Evolutionary conservation across 2,329 filamentous ascomycete species (phyloP).

Genomic region (Stagonosporopsis tanaceti): DNA sequence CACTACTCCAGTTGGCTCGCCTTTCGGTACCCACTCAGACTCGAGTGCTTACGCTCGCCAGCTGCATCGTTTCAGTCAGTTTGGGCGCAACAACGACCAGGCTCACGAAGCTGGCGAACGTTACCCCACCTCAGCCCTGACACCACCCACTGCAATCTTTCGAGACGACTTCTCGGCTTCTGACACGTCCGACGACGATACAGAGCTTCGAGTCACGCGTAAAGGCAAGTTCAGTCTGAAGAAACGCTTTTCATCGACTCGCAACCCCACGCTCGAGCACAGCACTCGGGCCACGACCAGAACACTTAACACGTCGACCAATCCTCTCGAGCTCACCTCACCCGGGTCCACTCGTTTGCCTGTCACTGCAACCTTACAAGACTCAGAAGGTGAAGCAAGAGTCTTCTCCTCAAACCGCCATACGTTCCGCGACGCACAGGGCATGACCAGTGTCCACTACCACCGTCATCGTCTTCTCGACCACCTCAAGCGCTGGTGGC

Average conservation of each 20-base stretch:
- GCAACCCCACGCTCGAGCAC: slow-evolving; percentile 24
- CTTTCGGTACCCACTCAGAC: background rate
- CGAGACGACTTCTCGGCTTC: slow-evolving; percentile 35
- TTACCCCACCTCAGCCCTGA: slow-evolving; percentile 58
- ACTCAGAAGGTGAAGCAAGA: slow-evolving; percentile 26
- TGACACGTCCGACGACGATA: slow-evolving; percentile 41
- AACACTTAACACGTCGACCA: slow-evolving; percentile 9
- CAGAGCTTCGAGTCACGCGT: slow-evolving; percentile 27
- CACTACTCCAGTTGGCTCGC: slow-evolving; percentile 14
- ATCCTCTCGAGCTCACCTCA: slow-evolving; percentile 24
- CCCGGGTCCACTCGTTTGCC: slow-evolving; percentile 23
- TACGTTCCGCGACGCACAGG: slow-evolving; percentile 36
- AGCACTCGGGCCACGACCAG: slow-evolving; percentile 18
- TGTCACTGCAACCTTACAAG: slow-evolving; percentile 28
- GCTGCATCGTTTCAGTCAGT: slow-evolving; percentile 31
- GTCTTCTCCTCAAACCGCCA: slow-evolving; percentile 33
- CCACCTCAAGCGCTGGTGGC: slow-evolving; percentile 33
- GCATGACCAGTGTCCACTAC: slow-evolving; percentile 33
- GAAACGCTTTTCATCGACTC: slow-evolving; percentile 34
- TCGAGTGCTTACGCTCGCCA: slow-evolving; percentile 23
- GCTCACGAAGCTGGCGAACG: slow-evolving; percentile 55
- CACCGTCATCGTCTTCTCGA: slow-evolving; percentile 32
- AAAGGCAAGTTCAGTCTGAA: slow-evolving; percentile 35
- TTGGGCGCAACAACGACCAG: slow-evolving; percentile 35
- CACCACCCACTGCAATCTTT: slow-evolving; percentile 49